phyloP scores from a whole-genome alignment of 2,329 filamentous ascomycete species.

The Aureobasidium lini region DNA sequence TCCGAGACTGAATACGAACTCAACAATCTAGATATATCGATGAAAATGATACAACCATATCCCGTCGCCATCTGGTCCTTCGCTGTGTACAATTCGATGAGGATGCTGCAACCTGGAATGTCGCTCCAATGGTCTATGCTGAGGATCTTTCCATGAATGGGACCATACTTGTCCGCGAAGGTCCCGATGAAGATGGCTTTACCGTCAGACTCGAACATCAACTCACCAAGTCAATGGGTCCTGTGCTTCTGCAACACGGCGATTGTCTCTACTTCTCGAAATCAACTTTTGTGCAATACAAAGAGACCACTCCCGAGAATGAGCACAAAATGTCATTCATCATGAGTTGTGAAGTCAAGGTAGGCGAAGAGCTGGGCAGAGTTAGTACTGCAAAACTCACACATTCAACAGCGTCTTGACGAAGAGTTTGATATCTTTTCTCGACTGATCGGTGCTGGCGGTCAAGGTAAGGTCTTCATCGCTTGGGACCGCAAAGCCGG shows the following conservation, averaged over 20 bases:
- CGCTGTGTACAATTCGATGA: constrained; percentile 41
- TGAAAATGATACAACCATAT: constrained; percentile 31
- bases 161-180: constrained; percentile 29
- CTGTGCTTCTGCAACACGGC: constrained; percentile 37
- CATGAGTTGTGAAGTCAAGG: constrained; percentile 3
- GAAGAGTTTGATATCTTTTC: constrained; percentile 43
- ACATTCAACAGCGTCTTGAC: constrained; percentile 32
- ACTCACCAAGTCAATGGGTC: constrained; percentile 24
- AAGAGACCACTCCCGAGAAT: neutral
- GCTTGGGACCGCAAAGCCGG: constrained; percentile 45
- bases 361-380: constrained; percentile 10
- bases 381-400: neutral
- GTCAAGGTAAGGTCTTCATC: constrained; percentile 47
- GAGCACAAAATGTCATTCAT: neutral
- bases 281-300: constrained; percentile 17
- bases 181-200: constrained; percentile 15
- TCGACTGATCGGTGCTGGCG: constrained; percentile 47
- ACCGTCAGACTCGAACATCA: neutral
- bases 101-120: constrained; percentile 22
- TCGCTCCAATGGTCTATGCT: constrained; percentile 41
- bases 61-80: constrained; percentile 39
- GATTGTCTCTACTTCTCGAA: constrained; percentile 33
- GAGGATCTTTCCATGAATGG: constrained; percentile 40
- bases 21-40: constrained; percentile 15
- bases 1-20: neutral